Evolutionary conservation across 805 yeast genomes (phyloP).

Genomic region (Blastobotrys attinorum): DNA sequence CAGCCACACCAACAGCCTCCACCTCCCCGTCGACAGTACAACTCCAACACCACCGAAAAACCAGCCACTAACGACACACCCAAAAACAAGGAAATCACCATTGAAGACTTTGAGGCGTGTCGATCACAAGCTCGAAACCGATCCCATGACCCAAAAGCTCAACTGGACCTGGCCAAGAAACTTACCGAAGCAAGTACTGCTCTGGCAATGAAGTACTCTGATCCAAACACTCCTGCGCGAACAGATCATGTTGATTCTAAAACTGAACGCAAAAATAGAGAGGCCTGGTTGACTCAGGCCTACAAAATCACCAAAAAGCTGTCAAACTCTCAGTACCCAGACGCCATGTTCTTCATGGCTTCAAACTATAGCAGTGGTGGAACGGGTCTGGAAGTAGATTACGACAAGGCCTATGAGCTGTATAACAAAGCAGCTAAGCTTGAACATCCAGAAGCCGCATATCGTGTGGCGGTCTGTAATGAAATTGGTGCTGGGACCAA

Average conservation of each 20-base stretch:
- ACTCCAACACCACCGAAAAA: not conserved
- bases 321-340: slow-evolving; percentile 38
- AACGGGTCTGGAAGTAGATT: slow-evolving; percentile 46
- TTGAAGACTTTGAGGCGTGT: slow-evolving; percentile 24
- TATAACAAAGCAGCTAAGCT: slow-evolving; percentile 53
- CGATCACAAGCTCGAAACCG: slow-evolving; percentile 25
- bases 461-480: slow-evolving; percentile 61
- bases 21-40: slow-evolving; percentile 10
- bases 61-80: not conserved
- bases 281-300: slow-evolving; percentile 49
- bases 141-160: slow-evolving; percentile 40
- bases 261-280: slow-evolving; percentile 44
- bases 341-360: slow-evolving; percentile 53
- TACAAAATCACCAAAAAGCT: slow-evolving; percentile 53
- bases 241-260: slow-evolving; percentile 34
- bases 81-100: slow-evolving; percentile 18
- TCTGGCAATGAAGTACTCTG: slow-evolving; percentile 29
- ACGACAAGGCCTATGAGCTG: slow-evolving; percentile 50
- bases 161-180: slow-evolving; percentile 55
- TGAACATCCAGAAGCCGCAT: slow-evolving; percentile 53
- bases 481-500: slow-evolving; percentile 56
- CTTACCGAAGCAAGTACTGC: slow-evolving; percentile 40
- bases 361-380: slow-evolving; percentile 47
- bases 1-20: slow-evolving; percentile 3
- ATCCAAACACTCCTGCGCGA: slow-evolving; percentile 33